Evolutionary conservation across 176 grass and related monocot genomes (phyloP), one percentile per base, ranked within the genome.

Genomic region (Lolium perenne): DNA sequence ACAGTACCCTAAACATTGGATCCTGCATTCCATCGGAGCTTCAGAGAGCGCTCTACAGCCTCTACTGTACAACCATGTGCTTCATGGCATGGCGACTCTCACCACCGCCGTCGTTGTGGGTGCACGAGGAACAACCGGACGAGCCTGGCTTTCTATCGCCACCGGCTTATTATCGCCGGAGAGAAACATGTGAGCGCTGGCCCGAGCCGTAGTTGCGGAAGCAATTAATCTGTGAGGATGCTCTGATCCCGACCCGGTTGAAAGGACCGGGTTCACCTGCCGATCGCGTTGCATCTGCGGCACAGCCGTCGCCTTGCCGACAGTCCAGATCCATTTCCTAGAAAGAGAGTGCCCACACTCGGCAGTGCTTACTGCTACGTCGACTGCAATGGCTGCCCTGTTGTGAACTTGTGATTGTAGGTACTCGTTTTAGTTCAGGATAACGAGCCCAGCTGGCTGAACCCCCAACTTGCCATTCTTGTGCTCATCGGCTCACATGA

Each of bases 281-380:
- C 58, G 41, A 2, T 38, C 12, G 18, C 75, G 5, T 23, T 0
- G 40, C 57, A 47, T 47, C 10, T 17, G 57, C 60, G 57, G n/a
- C 38, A 26, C 60, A 47, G 41, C 38, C 57, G 21, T 25, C 40
- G 22, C 41, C 41, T 14, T 64, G 78, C 78, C 78, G 78, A 80
- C 78, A 80, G 7, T 80, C 38, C 10, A 13, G 57, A 80, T 26
- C 40, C 32, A 8, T 59, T 78, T 78, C 35, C 4, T 2, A 15
- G 60, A 51, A 20, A 21, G 12, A 10, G 20, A 4, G 6, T 38
- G 50, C 18, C 20, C 15, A 35, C 55, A 22, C 38, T 15, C 56
- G 4, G 10, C 3, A 25, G 17, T 58, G 45, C 32, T 11, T 9
- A 8, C 21, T 8, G 5, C 29, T 56, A 12, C 32, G n/a, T 60